A percentile compares a stretch with the other conserved stretches of the same genome.
These are phyloP conservation scores for Pseudogymnoascus sp. DNA, from an alignment of 2,329 filamentous ascomycete species.

Conservation along the genomic window DNA sequence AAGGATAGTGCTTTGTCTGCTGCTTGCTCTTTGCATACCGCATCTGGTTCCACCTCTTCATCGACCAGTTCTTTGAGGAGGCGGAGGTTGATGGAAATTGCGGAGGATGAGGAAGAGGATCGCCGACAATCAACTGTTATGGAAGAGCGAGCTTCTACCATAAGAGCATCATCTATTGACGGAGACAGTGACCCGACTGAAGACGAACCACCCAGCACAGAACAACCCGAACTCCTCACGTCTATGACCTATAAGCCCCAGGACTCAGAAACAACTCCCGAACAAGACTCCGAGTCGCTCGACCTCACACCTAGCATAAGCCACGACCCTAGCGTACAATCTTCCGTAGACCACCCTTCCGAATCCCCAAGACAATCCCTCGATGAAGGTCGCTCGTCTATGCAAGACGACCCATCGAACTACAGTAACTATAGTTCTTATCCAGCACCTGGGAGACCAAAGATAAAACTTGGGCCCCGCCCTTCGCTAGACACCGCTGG, in stretches of 20 bases:
- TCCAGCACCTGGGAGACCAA: slow-evolving; percentile 56
- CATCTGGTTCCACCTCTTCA: slow-evolving; percentile 78
- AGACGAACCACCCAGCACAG: not conserved
- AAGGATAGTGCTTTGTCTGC: slow-evolving; percentile 83
- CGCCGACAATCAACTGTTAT: slow-evolving; percentile 53
- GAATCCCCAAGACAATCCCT: slow-evolving; percentile 21
- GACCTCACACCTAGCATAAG: slow-evolving; percentile 8
- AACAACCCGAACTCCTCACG: slow-evolving; percentile 1
- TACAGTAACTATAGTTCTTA: slow-evolving; percentile 45
- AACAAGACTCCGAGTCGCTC: slow-evolving; percentile 4
- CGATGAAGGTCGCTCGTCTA: slow-evolving; percentile 33
- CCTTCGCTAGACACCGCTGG: slow-evolving; percentile 63
- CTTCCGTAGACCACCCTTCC: slow-evolving; percentile 7
- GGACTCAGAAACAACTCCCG: not conserved
- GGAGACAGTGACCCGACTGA: not conserved
- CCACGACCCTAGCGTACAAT: slow-evolving; percentile 5
- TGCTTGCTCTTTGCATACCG: slow-evolving; percentile 82
- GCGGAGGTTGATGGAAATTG: slow-evolving; percentile 80
- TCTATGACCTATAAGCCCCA: slow-evolving; percentile 2
- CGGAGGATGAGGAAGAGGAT: slow-evolving; percentile 84
- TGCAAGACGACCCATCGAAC: slow-evolving; percentile 48
- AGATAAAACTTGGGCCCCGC: slow-evolving; percentile 82
- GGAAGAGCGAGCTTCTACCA: slow-evolving; percentile 35
- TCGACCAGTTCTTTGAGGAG: slow-evolving; percentile 73
- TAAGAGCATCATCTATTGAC: slow-evolving; percentile 23